Evolutionary conservation across 163 green algal species (phyloP).

Genomic region (Scenedesmus sp.): DNA sequence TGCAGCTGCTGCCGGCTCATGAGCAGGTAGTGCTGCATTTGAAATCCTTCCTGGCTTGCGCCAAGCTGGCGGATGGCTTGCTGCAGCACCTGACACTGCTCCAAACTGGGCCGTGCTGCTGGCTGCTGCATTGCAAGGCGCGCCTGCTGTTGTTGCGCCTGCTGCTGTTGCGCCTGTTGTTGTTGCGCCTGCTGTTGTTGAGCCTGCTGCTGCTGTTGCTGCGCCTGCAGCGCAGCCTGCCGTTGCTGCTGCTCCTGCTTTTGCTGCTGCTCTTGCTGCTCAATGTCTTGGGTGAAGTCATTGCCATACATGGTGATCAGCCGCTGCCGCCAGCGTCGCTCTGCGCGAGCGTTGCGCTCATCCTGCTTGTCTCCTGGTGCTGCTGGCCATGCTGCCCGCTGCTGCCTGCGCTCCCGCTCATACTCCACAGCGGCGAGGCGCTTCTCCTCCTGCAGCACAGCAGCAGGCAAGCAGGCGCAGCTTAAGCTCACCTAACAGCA

Average conservation of each 20-base stretch:
- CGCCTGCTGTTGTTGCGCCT: background rate
- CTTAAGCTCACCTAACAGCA: background rate
- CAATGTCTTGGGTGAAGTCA: background rate
- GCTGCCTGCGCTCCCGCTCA: slow-evolving; percentile 10
- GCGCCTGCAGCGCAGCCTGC: background rate
- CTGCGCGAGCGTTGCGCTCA: background rate
- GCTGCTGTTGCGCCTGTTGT: background rate
- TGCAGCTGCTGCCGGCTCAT: background rate
- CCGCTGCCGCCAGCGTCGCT: background rate
- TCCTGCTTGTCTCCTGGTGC: background rate
- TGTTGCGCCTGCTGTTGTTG: background rate
- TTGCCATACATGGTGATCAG: background rate
- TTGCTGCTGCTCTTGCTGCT: slow-evolving; percentile 9
- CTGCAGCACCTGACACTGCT: background rate
- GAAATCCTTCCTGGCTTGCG: background rate
- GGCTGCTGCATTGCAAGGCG: background rate
- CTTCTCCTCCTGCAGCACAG: background rate
- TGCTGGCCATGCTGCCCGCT: background rate
- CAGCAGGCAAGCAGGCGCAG: background rate
- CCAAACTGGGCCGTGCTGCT: background rate
- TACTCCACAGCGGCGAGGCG: background rate
- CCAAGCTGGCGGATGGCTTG: background rate
- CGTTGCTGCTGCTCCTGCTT: background rate
- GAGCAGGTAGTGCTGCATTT: background rate
- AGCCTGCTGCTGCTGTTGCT: background rate